These are phyloP conservation scores for Penicillium sp. DNA, from an alignment of 2,329 filamentous ascomycete genomes.

Conservation along the genomic window DNA sequence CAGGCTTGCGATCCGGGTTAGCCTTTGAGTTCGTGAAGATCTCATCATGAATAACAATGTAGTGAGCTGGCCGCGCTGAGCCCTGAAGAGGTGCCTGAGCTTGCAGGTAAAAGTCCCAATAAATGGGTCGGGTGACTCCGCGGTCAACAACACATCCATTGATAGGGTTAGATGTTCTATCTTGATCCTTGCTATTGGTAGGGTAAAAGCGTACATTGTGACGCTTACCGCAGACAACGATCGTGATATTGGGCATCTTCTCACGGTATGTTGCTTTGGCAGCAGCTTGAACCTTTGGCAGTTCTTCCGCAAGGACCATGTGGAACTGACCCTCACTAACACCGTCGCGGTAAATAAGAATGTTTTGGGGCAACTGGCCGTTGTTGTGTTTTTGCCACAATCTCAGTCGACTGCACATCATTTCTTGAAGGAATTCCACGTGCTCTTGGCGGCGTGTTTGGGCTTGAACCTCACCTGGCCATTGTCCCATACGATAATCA, in stretches of 20 bases:
- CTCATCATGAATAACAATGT: slow-evolving; percentile 68
- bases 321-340: slow-evolving; percentile 81
- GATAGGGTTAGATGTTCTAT: slow-evolving; percentile 61
- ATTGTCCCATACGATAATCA: slow-evolving; percentile 68
- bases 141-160: slow-evolving; percentile 81
- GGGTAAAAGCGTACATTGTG: slow-evolving; percentile 86
- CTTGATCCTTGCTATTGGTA: slow-evolving; percentile 49
- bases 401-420: slow-evolving; percentile 61
- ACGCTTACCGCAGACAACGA: slow-evolving; percentile 80
- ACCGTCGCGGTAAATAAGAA: slow-evolving; percentile 83
- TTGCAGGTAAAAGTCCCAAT: slow-evolving; percentile 82
- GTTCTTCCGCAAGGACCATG: slow-evolving; percentile 64
- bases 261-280: slow-evolving; percentile 59
- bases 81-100: slow-evolving; percentile 76
- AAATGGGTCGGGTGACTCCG: slow-evolving; percentile 68
- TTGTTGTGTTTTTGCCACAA: slow-evolving; percentile 63
- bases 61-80: slow-evolving; percentile 78
- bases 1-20: slow-evolving; percentile 1
- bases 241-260: slow-evolving; percentile 59
- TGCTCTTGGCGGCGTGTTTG: slow-evolving; percentile 60
- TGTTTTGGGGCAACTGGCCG: slow-evolving; percentile 60
- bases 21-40: slow-evolving; percentile 50
- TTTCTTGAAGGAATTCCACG: slow-evolving; percentile 58
- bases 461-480: slow-evolving; percentile 66
- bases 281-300: slow-evolving; percentile 54